Evolutionary conservation across 148 eudicot genomes (phyloP).

Genomic region (Vaccinium myrtillus): DNA sequence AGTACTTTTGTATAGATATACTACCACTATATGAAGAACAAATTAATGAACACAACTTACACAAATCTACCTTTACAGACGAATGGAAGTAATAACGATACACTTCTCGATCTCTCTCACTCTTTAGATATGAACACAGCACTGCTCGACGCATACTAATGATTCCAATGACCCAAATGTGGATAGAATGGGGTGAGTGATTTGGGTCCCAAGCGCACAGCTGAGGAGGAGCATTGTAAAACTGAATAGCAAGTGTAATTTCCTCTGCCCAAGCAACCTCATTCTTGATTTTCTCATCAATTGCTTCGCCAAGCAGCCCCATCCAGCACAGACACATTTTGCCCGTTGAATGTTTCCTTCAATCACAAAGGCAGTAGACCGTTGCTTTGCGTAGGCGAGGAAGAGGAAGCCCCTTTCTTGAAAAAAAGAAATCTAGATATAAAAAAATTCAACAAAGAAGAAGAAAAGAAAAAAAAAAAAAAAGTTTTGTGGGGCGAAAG

Average conservation of each 20-base stretch:
- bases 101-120: too few species aligned
- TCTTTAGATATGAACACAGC: neutral
- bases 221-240: neutral
- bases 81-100: neutral
- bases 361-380: neutral
- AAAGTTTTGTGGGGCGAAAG: neutral
- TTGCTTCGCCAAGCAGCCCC: neutral
- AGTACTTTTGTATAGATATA: neutral
- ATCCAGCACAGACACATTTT: neutral
- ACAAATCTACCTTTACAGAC: neutral
- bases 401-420: neutral
- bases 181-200: neutral
- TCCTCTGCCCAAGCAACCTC: neutral
- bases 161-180: neutral
- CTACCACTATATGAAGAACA: neutral
- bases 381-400: constrained; percentile 1
- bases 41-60: neutral
- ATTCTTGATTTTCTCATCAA: neutral
- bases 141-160: neutral
- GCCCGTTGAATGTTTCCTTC: neutral
- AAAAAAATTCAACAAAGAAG: neutral
- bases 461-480: neutral
- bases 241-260: neutral
- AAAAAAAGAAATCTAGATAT: neutral
- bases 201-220: neutral